Evolutionary conservation across 768 basidiomycete species (phyloP).

Genomic region (Suillus discolor): DNA sequence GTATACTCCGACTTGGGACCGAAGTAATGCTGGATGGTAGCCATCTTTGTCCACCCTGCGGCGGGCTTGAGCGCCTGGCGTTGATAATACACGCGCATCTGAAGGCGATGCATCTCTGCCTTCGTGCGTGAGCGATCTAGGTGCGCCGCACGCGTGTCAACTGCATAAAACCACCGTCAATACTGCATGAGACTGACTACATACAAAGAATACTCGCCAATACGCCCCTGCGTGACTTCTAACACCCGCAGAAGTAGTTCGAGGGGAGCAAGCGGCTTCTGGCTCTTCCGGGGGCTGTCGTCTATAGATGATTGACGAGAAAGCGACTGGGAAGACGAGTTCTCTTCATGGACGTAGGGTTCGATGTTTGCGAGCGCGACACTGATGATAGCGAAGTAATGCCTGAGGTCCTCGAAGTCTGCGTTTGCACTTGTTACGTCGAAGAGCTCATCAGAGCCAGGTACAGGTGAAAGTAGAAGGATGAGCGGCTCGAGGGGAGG

Average conservation of each 20-base stretch:
- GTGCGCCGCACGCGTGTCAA: constrained; percentile 73
- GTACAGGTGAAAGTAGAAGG: constrained; percentile 48
- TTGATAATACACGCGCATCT: constrained; percentile 67
- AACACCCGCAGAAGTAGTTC: constrained; percentile 51
- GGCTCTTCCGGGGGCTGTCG: constrained; percentile 29
- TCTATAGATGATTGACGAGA: constrained; percentile 13
- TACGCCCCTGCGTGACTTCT: constrained; percentile 57
- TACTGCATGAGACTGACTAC: not conserved
- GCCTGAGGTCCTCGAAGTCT: constrained; percentile 63
- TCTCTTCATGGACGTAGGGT: constrained; percentile 57
- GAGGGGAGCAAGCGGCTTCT: constrained; percentile 43
- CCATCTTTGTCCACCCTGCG: constrained; percentile 19
- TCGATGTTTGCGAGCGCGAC: constrained; percentile 60
- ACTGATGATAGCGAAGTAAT: constrained; percentile 58
- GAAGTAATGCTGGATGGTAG: constrained; percentile 34
- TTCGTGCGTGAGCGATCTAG: constrained; percentile 78
- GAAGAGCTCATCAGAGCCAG: constrained; percentile 48
- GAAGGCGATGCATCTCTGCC: constrained; percentile 63
- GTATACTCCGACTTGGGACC: constrained; percentile 18
- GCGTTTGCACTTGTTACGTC: constrained; percentile 53
- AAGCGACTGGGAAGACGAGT: constrained; percentile 16
- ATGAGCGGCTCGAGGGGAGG: constrained; percentile 56
- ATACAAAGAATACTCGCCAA: constrained; percentile 47
- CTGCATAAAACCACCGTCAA: constrained; percentile 33
- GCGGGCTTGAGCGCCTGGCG: constrained; percentile 38